These are phyloP conservation scores for Penstemon eatonii DNA, from an alignment of 257 asterid species.

Conservation along the genomic window DNA sequence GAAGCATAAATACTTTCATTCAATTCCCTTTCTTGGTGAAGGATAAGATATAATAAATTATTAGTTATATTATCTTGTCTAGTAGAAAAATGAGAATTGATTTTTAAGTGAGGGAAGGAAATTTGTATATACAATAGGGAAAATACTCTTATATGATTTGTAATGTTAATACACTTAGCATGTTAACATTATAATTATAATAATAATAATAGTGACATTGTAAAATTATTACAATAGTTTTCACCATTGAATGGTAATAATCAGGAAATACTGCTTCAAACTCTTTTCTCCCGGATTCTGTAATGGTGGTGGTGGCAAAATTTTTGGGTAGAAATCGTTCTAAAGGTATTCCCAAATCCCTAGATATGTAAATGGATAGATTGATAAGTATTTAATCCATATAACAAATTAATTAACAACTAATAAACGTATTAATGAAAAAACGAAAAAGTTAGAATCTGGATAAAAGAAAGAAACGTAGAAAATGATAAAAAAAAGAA, in stretches of 20 bases:
- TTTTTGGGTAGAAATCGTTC: slow-evolving; percentile 84
- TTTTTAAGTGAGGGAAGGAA: background rate
- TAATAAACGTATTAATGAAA: no score
- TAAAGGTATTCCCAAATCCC: slow-evolving; percentile 86
- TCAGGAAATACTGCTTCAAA: no score
- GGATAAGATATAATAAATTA: slow-evolving; percentile 3
- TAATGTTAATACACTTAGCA: background rate
- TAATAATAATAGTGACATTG: no score
- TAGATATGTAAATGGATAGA: slow-evolving; percentile 19
- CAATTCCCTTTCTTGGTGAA: background rate
- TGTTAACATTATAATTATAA: no score
- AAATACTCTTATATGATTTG: background rate
- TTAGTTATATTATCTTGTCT: background rate
- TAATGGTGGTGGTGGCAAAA: slow-evolving; percentile 54
- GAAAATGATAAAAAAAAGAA: slow-evolving; percentile 12
- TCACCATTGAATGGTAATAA: no score
- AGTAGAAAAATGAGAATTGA: background rate
- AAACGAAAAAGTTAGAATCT: slow-evolving; percentile 2
- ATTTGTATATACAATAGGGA: background rate
- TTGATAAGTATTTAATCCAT: no score
- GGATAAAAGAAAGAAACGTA: slow-evolving; percentile 1
- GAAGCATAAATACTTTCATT: no score
- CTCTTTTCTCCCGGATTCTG: slow-evolving; percentile 79
- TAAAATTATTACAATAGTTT: no score
- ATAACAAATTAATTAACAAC: no score